phyloP scores from a whole-genome alignment of 108 stramenopile species.

The Conticribra guillardii region DNA sequence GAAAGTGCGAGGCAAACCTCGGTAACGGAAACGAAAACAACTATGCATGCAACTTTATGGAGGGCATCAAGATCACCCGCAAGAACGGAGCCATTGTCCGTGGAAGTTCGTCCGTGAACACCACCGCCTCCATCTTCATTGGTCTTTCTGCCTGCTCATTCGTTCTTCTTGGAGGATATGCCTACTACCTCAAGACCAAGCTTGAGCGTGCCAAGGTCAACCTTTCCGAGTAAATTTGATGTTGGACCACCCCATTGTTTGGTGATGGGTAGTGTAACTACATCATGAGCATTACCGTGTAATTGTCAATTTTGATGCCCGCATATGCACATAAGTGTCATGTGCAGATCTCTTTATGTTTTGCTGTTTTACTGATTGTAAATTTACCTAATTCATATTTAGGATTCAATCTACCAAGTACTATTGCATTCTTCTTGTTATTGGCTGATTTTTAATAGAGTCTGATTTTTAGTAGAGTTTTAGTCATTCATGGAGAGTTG shows the following conservation, averaged over 20 bases:
- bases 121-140: constrained; percentile 73
- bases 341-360: too few relatives aligned
- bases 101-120: constrained; percentile 49
- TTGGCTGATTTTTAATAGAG: too few relatives aligned
- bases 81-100: constrained; percentile 62
- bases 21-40: constrained; percentile 40
- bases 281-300: too few relatives aligned
- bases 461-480: too few relatives aligned
- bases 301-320: neutral
- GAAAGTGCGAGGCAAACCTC: constrained; percentile 73
- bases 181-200: constrained; percentile 81
- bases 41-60: constrained; percentile 81
- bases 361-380: constrained; percentile 1
- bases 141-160: constrained; percentile 79
- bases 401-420: neutral
- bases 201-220: constrained; percentile 80
- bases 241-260: too few relatives aligned
- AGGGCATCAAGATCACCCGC: constrained; percentile 74
- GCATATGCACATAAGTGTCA: too few relatives aligned
- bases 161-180: constrained; percentile 73
- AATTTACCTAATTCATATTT: neutral
- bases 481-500: too few relatives aligned
- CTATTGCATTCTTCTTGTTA: too few relatives aligned
- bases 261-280: too few relatives aligned
- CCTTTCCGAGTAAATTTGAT: constrained; percentile 52